These are phyloP conservation scores for Apiospora marii DNA, from an alignment of 2,329 filamentous ascomycete genomes.

Conservation along the genomic window DNA sequence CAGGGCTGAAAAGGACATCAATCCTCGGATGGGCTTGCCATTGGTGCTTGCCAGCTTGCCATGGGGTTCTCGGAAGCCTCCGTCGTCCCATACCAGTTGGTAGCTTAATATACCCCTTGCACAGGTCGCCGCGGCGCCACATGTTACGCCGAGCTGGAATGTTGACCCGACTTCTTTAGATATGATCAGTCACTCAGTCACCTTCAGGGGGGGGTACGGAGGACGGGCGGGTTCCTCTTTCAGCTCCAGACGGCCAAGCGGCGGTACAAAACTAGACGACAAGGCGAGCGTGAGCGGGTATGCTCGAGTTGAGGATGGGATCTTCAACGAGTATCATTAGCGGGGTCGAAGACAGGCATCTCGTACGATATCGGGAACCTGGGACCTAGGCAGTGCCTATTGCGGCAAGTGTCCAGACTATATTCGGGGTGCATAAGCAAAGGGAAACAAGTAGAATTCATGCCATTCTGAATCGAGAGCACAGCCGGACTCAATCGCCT, in stretches of 20 bases:
- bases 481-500: not conserved
- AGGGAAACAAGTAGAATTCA: not conserved
- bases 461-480: conserved; percentile 15
- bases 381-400: conserved; percentile 1
- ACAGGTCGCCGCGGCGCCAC: conserved; percentile 2
- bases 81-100: not conserved
- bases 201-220: not conserved
- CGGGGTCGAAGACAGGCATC: not conserved
- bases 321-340: not conserved
- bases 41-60: conserved; percentile 7
- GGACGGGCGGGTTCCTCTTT: not conserved
- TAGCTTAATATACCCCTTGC: conserved; percentile 1
- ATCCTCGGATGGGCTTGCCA: not conserved
- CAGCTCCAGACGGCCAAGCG: not conserved
- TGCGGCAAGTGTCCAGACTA: conserved; percentile 3
- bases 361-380: not conserved
- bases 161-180: not conserved
- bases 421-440: not conserved
- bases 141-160: not conserved
- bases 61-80: conserved; percentile 7
- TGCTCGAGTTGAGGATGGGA: conserved; percentile 1
- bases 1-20: conserved; percentile 14
- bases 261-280: not conserved
- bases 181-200: not conserved
- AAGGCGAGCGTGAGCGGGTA: not conserved